Evolutionary conservation across 371 early-diverging fungal genomes (phyloP).

Genomic region (Rhizomucor pusillus): DNA sequence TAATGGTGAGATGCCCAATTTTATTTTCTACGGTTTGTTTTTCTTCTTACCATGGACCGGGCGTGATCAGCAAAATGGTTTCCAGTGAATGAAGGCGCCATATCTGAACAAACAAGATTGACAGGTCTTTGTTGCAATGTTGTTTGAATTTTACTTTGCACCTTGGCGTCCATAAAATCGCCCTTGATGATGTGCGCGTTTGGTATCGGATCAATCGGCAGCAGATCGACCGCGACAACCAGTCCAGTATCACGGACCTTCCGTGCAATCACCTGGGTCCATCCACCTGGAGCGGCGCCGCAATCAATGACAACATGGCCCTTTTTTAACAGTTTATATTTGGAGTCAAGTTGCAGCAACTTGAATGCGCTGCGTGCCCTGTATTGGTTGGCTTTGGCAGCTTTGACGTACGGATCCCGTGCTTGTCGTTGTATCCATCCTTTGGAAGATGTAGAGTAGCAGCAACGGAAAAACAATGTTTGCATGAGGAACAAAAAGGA

Average conservation of each 20-base stretch:
- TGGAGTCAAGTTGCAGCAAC: slow-evolving; percentile 75
- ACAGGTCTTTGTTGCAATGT: slow-evolving; percentile 39
- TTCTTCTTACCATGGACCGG: slow-evolving; percentile 44
- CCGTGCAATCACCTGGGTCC: slow-evolving; percentile 83
- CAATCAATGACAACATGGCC: slow-evolving; percentile 73
- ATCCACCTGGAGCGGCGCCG: slow-evolving; percentile 92
- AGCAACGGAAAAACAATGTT: background rate
- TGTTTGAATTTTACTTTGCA: slow-evolving; percentile 38
- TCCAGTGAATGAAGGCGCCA: slow-evolving; percentile 80
- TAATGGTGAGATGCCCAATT: background rate
- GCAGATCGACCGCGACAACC: slow-evolving; percentile 71
- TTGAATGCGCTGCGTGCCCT: slow-evolving; percentile 91
- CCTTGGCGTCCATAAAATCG: slow-evolving; percentile 50
- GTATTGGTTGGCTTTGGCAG: slow-evolving; percentile 67
- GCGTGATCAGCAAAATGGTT: slow-evolving; percentile 52
- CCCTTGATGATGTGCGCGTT: slow-evolving; percentile 66
- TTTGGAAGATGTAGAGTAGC: slow-evolving; percentile 53
- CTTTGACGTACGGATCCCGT: slow-evolving; percentile 69
- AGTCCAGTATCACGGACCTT: slow-evolving; percentile 23
- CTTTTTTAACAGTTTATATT: slow-evolving; percentile 61
- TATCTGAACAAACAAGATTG: slow-evolving; percentile 72
- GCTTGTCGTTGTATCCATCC: slow-evolving; percentile 68
- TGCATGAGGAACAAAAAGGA: background rate
- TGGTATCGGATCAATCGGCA: slow-evolving; percentile 68
- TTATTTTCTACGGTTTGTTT: no score